A percentile compares a stretch with the other conserved stretches of the same genome.
These are phyloP conservation scores for Lyophyllum semitale DNA, from an alignment of 768 basidiomycete genomes.

Conservation along the genomic window DNA sequence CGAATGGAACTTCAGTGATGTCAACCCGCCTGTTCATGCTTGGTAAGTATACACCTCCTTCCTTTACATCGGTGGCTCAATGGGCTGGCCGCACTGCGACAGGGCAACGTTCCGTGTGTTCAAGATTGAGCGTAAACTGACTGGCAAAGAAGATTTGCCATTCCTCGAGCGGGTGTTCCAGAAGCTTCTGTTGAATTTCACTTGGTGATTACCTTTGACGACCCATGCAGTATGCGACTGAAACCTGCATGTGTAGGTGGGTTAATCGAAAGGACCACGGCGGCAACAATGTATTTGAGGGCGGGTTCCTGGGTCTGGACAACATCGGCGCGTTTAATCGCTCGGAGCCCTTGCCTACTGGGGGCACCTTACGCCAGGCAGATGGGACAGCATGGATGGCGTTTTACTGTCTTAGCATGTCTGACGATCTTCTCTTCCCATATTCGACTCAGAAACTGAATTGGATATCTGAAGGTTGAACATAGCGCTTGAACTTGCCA, in stretches of 20 bases:
- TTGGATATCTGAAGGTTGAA: slow-evolving; percentile 67
- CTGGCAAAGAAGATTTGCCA: slow-evolving; percentile 83
- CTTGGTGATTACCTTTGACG: slow-evolving; percentile 59
- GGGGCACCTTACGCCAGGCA: slow-evolving; percentile 91
- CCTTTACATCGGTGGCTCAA: background rate
- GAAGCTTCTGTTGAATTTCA: slow-evolving; percentile 94
- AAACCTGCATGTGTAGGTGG: slow-evolving; percentile 60
- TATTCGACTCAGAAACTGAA: slow-evolving; percentile 1
- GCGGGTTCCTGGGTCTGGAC: slow-evolving; percentile 96
- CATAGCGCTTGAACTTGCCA: slow-evolving; percentile 96
- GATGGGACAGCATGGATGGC: slow-evolving; percentile 99
- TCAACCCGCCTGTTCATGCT: slow-evolving; percentile 98
- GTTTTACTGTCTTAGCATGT: slow-evolving; percentile 98
- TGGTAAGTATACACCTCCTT: slow-evolving; percentile 55
- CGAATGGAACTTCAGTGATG: slow-evolving; percentile 99
- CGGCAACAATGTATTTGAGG: slow-evolving; percentile 97
- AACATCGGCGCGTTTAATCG: slow-evolving; percentile 99
- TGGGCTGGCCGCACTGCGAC: background rate
- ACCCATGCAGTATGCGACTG: background rate
- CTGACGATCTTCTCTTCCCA: slow-evolving; percentile 20
- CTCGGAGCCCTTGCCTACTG: slow-evolving; percentile 94
- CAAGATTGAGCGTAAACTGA: slow-evolving; percentile 97
- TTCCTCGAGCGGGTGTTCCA: slow-evolving; percentile 99
- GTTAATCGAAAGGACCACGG: slow-evolving; percentile 96
- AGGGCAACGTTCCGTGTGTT: slow-evolving; percentile 98